A percentile compares a stretch with the other conserved stretches of the same genome.
Evolutionary conservation across 345 rosid genomes (phyloP).

Genomic region (Odontarrhena argentea): DNA sequence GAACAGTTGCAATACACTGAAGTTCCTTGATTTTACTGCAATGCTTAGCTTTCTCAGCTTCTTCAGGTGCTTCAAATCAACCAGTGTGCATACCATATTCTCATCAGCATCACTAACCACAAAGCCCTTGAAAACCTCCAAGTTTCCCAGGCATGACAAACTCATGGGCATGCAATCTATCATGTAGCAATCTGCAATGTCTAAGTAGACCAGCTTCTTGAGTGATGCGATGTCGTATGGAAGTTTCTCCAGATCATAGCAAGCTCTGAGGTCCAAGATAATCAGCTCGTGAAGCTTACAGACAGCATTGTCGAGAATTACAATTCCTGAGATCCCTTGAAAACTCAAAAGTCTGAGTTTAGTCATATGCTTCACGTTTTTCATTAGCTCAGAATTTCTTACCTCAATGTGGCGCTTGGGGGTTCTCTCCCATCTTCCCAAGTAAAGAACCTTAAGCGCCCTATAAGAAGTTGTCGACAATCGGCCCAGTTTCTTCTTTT

Average conservation of each 20-base stretch:
- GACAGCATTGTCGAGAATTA: slow-evolving; percentile 18
- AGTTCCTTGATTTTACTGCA: not conserved
- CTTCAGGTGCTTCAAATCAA: not conserved
- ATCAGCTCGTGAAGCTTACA: slow-evolving; percentile 34
- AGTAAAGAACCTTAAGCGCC: slow-evolving; percentile 41
- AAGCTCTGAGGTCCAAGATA: slow-evolving; percentile 50
- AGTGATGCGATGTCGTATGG: slow-evolving; percentile 42
- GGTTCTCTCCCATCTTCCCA: slow-evolving; percentile 54
- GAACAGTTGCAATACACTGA: not conserved
- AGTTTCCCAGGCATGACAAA: slow-evolving; percentile 34
- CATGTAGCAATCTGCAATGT: slow-evolving; percentile 45
- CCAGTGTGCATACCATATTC: slow-evolving; percentile 1
- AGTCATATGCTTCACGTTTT: slow-evolving; percentile 39
- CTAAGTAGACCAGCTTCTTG: slow-evolving; percentile 44
- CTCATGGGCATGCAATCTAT: slow-evolving; percentile 47
- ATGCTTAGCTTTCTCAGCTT: slow-evolving; percentile 43
- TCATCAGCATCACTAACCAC: slow-evolving; percentile 36
- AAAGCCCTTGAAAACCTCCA: slow-evolving; percentile 57
- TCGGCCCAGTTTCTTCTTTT: not conserved
- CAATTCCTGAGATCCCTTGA: slow-evolving; percentile 50
- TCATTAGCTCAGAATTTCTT: slow-evolving; percentile 38
- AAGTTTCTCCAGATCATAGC: slow-evolving; percentile 46
- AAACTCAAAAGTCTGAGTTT: slow-evolving; percentile 45
- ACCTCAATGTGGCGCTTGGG: slow-evolving; percentile 51
- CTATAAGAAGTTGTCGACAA: not conserved